Base-by-base conservation (phyloP, 257 asterid genomes). In the Solanum etuberosum region DNA sequence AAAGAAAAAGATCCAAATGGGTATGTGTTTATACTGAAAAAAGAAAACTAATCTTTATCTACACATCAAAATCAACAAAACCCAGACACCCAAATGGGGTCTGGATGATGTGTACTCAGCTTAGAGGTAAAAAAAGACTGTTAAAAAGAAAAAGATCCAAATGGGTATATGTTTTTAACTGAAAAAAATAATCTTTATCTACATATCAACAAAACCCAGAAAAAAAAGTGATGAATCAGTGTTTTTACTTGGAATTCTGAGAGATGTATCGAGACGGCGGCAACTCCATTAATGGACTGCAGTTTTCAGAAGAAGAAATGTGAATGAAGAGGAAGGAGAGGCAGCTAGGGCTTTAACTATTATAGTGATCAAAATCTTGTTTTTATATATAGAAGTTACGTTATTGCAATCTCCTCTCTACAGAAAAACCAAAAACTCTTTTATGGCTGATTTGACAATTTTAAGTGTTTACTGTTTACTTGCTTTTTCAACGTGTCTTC, bases 221-320 rank as follows among this genome's bases (percentile, higher is more conserved):
- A 32, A 71, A 72, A 35, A 35, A 21, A 34, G 4, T 71, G n/a
- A 71, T 71, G 78, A 34, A 32, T 71, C 15, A 32, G 80, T 72
- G 16, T 72, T 72, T 72, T 72, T 72, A 72, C 80, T 72, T 72
- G 48, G 80, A 72, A 82, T n/a, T 11, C n/a, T 32, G 92, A 9
- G 92, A 83, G 83, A 85, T 48, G 87, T 83, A 93, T 65, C 84
- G 91, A 83, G 96, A 93, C n/a, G 98, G 87, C 32, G 94, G 94
- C n/a, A 95, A 91, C 89, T 94, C 98, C 98, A 95, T 96, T 3
- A 29, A 48, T 48, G 27, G 20, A 80, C 40, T 78, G 37, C 5
- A 51, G 23, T 77, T 21, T 71, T 34, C 9, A 21, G 29, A 35
- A 34, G 81, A 34, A 9, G 20, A 37, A 73, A 73, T 16, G 25